These are phyloP conservation scores for Trichoderma orchidacearum DNA, from an alignment of 495 filamentous ascomycete species.

Conservation along the genomic window DNA sequence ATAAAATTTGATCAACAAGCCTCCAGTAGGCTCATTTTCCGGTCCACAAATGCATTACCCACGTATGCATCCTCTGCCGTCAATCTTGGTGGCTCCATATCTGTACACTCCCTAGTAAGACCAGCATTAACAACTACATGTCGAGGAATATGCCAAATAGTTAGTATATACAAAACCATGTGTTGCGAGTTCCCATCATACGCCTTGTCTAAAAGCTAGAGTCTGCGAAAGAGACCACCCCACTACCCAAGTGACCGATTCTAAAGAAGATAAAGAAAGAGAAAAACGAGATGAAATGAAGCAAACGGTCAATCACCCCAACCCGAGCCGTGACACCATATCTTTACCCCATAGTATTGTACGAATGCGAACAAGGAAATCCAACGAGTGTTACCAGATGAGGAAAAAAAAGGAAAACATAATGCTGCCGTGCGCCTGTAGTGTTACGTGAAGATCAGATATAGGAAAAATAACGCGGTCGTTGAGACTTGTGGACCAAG, in stretches of 20 bases:
- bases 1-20: too few relatives aligned
- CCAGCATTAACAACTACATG: neutral
- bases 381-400: neutral
- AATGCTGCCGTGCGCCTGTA: neutral
- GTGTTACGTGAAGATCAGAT: neutral
- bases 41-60: neutral
- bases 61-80: neutral
- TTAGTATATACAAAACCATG: neutral
- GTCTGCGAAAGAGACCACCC: neutral
- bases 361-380: neutral
- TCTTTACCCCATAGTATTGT: neutral
- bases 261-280: neutral
- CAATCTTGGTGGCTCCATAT: neutral
- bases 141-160: neutral
- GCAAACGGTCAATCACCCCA: neutral
- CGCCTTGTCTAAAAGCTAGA: neutral
- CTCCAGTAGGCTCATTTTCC: too few relatives aligned
- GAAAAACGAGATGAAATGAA: neutral
- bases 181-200: neutral
- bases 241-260: neutral
- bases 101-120: too few relatives aligned
- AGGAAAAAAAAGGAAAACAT: neutral
- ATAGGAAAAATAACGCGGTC: neutral
- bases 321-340: neutral
- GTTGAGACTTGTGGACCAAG: neutral